phyloP scores from a whole-genome alignment of 441 rosid genomes.

The Pelargonium cotyledonis region DNA sequence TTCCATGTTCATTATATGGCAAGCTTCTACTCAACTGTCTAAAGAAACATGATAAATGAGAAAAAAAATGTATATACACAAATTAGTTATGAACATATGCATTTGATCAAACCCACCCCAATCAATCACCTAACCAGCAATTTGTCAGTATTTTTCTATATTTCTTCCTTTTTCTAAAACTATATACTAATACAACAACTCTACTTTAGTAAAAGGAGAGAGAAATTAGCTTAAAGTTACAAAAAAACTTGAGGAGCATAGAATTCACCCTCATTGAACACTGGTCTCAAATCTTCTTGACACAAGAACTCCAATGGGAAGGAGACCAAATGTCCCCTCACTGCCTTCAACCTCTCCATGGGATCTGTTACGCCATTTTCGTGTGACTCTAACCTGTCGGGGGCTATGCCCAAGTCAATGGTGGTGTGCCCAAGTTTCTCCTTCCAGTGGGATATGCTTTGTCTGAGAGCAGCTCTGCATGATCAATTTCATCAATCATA shows the following conservation, averaged over 20 bases:
- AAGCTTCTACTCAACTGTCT: too few species aligned
- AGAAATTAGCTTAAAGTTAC: slow-evolving; percentile 14
- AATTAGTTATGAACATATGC: too few species aligned
- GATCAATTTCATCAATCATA: not conserved
- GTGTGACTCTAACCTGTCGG: slow-evolving; percentile 58
- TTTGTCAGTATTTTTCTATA: not conserved
- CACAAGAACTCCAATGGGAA: slow-evolving; percentile 93
- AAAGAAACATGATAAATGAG: too few species aligned
- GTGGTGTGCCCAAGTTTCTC: slow-evolving; percentile 87
- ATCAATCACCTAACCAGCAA: not conserved
- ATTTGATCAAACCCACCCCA: slow-evolving; percentile 4
- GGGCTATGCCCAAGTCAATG: slow-evolving; percentile 88
- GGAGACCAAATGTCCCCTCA: slow-evolving; percentile 87
- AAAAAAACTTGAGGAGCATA: slow-evolving; percentile 96
- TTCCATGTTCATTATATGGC: too few species aligned
- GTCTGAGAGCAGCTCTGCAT: slow-evolving; percentile 71
- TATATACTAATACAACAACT: slow-evolving; percentile 1
- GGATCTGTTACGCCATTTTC: slow-evolving; percentile 66
- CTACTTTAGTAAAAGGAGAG: not conserved
- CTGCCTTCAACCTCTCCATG: slow-evolving; percentile 54
- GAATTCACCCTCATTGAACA: slow-evolving; percentile 91
- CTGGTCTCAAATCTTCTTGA: slow-evolving; percentile 91
- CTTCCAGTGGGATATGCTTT: slow-evolving; percentile 60
- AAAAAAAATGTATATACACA: too few species aligned
- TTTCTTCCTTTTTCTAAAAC: not conserved